Evolutionary conservation across 2,329 filamentous ascomycete genomes (phyloP), one percentile per base, ranked within the genome.

Genomic region (Xylariaceae sp.): DNA sequence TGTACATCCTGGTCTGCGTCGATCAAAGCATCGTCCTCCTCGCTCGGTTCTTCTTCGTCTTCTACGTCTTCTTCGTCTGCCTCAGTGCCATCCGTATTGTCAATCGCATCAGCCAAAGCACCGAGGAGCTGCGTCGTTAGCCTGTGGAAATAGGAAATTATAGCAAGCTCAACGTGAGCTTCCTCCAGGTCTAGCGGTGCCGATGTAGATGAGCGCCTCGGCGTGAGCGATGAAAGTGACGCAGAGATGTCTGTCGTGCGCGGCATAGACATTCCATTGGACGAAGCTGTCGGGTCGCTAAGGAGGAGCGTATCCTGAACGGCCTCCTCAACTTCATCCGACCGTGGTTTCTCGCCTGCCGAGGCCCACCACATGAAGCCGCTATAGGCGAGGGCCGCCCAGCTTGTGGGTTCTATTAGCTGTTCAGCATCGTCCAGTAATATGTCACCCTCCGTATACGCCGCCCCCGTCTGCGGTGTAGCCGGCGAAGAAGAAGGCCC

Each of bases 361-460:
- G 86, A 89, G 2, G 89, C 88, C 89, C 89, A 94, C 89, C 89
- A 94, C 80, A 92, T 89, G 74, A 92, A 91, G 29, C 87, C 85
- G 52, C 81, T 83, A 71, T 92, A 94, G 4, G 89, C 89, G 30
- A 92, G 79, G 1, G 86, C 84, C 0, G 86, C 78, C 89, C 85
- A 88, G 42, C 79, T 85, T 41, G 80, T 68, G 1, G 84, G 84
- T 64, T 88, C 84, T 31, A 85, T 74, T 43, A 86, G 74, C 4
- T 75, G 39, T 62, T 69, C 53, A 42, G 65, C 51, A 50, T 66
- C 48, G 50, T 65, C 8, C 61, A 64, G 30, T 57, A 66, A 56
- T 42, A 54, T 30, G 62, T 62, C 56, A 43, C 55, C 53, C 39
- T 55, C 53, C 26, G 60, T 57, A 37, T 60, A 50, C 27, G 60